Percentiles rank a stretch among this genome's conserved stretches.
Evolutionary conservation across 2,329 filamentous ascomycete species (phyloP).

Genomic region (Nigrograna mackinnonii): DNA sequence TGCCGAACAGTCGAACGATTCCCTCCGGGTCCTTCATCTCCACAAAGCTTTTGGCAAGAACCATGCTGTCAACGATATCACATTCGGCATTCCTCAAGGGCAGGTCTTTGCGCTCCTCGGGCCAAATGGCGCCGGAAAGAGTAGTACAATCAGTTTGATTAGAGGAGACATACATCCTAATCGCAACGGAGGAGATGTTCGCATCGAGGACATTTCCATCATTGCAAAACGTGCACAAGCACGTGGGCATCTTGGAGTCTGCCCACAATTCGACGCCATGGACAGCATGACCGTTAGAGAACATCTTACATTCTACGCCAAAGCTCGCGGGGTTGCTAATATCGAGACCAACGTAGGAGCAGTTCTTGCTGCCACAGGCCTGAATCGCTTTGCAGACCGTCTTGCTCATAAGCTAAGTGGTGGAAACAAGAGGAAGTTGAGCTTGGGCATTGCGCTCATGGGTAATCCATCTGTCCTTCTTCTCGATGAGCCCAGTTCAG

Average conservation of each 20-base stretch:
- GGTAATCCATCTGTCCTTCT: constrained; percentile 87
- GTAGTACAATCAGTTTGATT: constrained; percentile 85
- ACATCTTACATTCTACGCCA: constrained; percentile 86
- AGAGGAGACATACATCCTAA: constrained; percentile 83
- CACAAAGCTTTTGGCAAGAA: constrained; percentile 78
- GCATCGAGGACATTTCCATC: constrained; percentile 78
- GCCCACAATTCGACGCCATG: constrained; percentile 76
- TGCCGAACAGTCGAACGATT: constrained; percentile 65
- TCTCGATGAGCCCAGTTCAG: constrained; percentile 85
- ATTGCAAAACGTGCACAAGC: constrained; percentile 72
- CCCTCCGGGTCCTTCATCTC: constrained; percentile 77
- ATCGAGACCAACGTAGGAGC: constrained; percentile 77
- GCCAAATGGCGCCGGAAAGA: constrained; percentile 90
- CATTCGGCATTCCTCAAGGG: constrained; percentile 77
- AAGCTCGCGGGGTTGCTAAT: constrained; percentile 76
- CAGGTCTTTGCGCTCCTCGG: constrained; percentile 89
- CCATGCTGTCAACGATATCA: constrained; percentile 81
- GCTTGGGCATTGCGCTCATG: constrained; percentile 86
- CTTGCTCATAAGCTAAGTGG: constrained; percentile 82
- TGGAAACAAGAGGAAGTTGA: constrained; percentile 92
- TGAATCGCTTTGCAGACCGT: constrained; percentile 69
- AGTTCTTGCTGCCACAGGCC: constrained; percentile 79
- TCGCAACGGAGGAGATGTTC: constrained; percentile 71
- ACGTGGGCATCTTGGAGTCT: constrained; percentile 82
- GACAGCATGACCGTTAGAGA: constrained; percentile 89